Evolutionary conservation across 2,329 filamentous ascomycete genomes (phyloP).

Genomic region (Calonectria crousiana): DNA sequence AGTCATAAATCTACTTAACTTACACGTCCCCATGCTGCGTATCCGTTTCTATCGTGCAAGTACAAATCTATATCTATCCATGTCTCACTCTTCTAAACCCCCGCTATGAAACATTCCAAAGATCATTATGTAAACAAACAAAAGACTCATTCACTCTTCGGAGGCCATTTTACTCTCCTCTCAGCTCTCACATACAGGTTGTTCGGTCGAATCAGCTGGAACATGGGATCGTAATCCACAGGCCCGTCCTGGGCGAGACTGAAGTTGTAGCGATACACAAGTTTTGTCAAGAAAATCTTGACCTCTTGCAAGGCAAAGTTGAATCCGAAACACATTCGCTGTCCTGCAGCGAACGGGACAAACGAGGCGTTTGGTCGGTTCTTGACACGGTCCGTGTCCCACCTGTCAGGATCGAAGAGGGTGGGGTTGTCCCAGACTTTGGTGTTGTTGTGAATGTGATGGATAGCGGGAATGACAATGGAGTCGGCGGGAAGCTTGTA

Average conservation of each 20-base stretch:
- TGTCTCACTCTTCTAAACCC: background rate
- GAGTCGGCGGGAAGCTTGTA: slow-evolving; percentile 66
- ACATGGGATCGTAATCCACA: slow-evolving; percentile 70
- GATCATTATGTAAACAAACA: background rate
- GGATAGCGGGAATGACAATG: slow-evolving; percentile 66
- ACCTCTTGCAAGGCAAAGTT: slow-evolving; percentile 73
- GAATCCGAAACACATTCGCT: slow-evolving; percentile 72
- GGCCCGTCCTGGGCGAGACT: slow-evolving; percentile 60
- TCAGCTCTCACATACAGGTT: slow-evolving; percentile 66
- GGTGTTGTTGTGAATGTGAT: slow-evolving; percentile 66
- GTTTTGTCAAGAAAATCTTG: slow-evolving; percentile 69
- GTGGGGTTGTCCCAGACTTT: slow-evolving; percentile 69
- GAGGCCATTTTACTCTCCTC: slow-evolving; percentile 62
- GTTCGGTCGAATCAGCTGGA: slow-evolving; percentile 67
- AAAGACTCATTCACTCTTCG: background rate
- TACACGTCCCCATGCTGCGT: background rate
- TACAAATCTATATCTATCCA: background rate
- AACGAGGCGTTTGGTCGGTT: slow-evolving; percentile 64
- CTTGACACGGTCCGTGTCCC: slow-evolving; percentile 67
- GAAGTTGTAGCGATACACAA: slow-evolving; percentile 71
- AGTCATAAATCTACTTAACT: background rate
- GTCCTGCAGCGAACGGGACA: slow-evolving; percentile 69
- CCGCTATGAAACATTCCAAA: background rate
- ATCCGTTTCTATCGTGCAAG: background rate
- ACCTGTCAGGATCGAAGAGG: slow-evolving; percentile 70